Conservation (phyloP, 2,329 filamentous ascomycete species). For the Calonectria pseudoturangicola region DNA sequence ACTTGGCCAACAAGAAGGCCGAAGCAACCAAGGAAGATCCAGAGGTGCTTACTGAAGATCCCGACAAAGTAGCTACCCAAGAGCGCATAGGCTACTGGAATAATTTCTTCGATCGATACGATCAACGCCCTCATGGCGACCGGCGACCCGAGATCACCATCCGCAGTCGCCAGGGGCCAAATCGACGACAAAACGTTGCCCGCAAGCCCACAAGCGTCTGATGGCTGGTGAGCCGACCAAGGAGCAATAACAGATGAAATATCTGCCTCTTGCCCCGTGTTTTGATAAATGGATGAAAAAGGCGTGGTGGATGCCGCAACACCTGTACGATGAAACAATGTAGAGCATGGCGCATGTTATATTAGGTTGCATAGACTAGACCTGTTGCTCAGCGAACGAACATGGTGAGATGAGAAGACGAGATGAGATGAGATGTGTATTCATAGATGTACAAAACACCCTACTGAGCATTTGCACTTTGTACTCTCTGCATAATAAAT, state of each 20-base stretch:
- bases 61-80: conserved; percentile 43
- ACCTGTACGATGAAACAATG: conserved; percentile 20
- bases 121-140: conserved; percentile 45
- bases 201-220: not conserved
- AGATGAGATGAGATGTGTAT: conserved; percentile 35
- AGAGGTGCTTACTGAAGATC: conserved; percentile 21
- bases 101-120: conserved; percentile 53
- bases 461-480: conserved; percentile 39
- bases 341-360: conserved; percentile 22
- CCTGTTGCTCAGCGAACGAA: conserved; percentile 6
- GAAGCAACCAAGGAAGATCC: not conserved
- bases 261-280: not conserved
- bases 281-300: conserved; percentile 21
- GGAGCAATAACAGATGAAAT: not conserved
- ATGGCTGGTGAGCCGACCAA: not conserved
- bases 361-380: conserved; percentile 20
- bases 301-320: not conserved
- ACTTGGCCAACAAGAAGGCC: conserved; percentile 14
- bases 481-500: conserved; percentile 31
- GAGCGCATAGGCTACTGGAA: conserved; percentile 52
- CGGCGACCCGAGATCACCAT: not conserved
- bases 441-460: conserved; percentile 37
- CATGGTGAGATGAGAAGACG: conserved; percentile 6
- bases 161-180: not conserved
- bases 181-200: not conserved